Conservation (phyloP, 345 rosid species). For the Brassica nigra region DNA sequence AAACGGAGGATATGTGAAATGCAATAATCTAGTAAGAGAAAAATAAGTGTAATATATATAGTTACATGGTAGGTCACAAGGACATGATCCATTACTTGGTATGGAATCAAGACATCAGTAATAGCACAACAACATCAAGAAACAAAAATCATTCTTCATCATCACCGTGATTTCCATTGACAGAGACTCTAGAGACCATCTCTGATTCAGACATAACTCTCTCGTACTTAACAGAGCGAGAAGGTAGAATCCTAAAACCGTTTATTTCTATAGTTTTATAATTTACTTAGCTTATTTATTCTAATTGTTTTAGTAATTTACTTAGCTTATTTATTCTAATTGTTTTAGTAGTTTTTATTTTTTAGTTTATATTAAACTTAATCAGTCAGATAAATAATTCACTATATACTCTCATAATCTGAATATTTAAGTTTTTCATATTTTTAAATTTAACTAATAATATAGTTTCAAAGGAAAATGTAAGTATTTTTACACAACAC, state of each 20-base stretch:
- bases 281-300: too few relatives aligned
- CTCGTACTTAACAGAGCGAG: conserved; percentile 57
- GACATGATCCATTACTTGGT: conserved; percentile 18
- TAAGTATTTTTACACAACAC: too few relatives aligned
- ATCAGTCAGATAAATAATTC: too few relatives aligned
- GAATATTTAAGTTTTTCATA: too few relatives aligned
- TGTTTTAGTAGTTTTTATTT: too few relatives aligned
- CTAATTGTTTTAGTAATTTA: too few relatives aligned
- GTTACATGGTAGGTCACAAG: conserved; percentile 31
- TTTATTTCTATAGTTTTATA: too few relatives aligned
- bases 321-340: too few relatives aligned
- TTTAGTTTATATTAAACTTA: too few relatives aligned
- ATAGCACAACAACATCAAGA: conserved; percentile 10
- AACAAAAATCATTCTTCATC: conserved; percentile 46
- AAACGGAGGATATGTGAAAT: not conserved
- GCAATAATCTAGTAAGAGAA: conserved; percentile 3
- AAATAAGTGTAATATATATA: conserved; percentile 24
- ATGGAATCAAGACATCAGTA: conserved; percentile 20
- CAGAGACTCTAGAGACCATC: conserved; percentile 50
- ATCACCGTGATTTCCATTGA: conserved; percentile 42
- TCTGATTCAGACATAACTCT: conserved; percentile 80
- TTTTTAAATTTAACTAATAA: too few relatives aligned
- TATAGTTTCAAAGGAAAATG: too few relatives aligned
- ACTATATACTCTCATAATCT: too few relatives aligned
- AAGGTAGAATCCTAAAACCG: conserved; percentile 56